phyloP scores from a whole-genome alignment of 78 protist genomes.

The Planoprotostelium fungivorum region DNA sequence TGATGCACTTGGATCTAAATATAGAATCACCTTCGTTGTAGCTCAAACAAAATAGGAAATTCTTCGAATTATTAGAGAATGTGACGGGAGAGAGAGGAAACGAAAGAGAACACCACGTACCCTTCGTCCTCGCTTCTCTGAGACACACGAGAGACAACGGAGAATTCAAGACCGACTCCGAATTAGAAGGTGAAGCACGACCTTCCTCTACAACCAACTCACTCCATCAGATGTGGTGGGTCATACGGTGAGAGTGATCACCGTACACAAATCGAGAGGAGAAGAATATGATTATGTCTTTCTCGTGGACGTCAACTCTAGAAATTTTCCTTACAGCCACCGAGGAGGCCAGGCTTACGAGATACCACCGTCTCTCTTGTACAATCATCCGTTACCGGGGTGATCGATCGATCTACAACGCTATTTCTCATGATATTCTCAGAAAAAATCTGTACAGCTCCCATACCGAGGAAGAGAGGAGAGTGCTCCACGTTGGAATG shows the following conservation, averaged over 20 bases:
- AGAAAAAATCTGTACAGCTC: neutral
- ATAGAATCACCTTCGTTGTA: neutral
- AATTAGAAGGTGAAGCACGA: neutral
- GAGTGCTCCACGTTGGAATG: neutral
- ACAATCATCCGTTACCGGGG: too few relatives aligned
- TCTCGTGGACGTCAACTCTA: neutral
- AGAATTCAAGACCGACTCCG: neutral
- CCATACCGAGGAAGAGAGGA: neutral
- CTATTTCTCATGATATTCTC: neutral
- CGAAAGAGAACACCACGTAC: neutral
- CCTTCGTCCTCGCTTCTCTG: neutral
- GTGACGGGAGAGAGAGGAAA: neutral
- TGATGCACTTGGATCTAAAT: too few relatives aligned
- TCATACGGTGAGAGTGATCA: neutral
- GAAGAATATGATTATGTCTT: neutral
- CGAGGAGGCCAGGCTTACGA: neutral
- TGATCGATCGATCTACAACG: neutral
- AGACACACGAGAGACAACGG: neutral
- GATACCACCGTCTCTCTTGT: neutral
- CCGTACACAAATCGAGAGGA: neutral
- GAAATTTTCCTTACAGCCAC: neutral
- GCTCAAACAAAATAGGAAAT: too few relatives aligned
- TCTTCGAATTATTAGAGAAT: neutral
- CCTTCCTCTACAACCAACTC: neutral
- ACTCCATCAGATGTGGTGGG: neutral